Percentiles rank a stretch among this genome's conserved stretches.
phyloP scores from a whole-genome alignment of 768 basidiomycete genomes.

The Tephrocybe sp. region DNA sequence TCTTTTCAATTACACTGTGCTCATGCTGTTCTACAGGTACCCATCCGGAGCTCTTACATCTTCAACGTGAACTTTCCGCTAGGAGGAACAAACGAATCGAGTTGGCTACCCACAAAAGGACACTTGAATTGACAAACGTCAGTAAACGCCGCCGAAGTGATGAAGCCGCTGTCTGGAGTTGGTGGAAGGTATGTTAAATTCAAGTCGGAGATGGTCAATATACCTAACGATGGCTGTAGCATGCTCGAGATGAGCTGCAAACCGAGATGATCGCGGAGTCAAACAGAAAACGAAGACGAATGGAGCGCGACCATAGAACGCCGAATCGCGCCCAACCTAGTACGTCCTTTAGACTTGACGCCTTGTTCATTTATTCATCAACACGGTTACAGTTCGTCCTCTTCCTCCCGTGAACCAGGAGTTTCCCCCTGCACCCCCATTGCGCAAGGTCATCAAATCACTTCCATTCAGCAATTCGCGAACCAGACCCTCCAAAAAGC shows the following conservation, averaged over 20 bases:
- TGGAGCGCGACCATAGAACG: conserved; percentile 83
- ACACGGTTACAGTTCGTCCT: conserved; percentile 44
- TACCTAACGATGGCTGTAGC: conserved; percentile 35
- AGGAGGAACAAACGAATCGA: conserved; percentile 80
- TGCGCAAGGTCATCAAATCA: conserved; percentile 65
- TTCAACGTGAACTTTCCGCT: conserved; percentile 75
- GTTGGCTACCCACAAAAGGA: conserved; percentile 71
- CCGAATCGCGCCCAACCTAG: conserved; percentile 75
- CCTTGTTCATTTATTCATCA: neutral
- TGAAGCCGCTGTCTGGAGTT: conserved; percentile 80
- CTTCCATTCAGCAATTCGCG: conserved; percentile 42
- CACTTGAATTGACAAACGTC: conserved; percentile 63
- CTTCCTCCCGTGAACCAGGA: conserved; percentile 55
- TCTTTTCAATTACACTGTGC: conserved; percentile 3
- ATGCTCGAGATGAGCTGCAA: conserved; percentile 75
- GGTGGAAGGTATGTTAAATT: conserved; percentile 72
- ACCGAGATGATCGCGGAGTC: conserved; percentile 88
- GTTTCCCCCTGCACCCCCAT: conserved; percentile 53
- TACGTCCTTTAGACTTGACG: conserved; percentile 31
- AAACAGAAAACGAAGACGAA: conserved; percentile 76
- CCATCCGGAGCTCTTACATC: conserved; percentile 83
- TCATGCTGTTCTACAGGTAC: conserved; percentile 43
- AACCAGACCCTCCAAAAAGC: conserved; percentile 21
- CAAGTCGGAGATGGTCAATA: neutral
- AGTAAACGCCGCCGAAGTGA: conserved; percentile 63